These are phyloP conservation scores for Karstenula rhodostoma DNA, from an alignment of 2,329 filamentous ascomycete species.

Conservation along the genomic window DNA sequence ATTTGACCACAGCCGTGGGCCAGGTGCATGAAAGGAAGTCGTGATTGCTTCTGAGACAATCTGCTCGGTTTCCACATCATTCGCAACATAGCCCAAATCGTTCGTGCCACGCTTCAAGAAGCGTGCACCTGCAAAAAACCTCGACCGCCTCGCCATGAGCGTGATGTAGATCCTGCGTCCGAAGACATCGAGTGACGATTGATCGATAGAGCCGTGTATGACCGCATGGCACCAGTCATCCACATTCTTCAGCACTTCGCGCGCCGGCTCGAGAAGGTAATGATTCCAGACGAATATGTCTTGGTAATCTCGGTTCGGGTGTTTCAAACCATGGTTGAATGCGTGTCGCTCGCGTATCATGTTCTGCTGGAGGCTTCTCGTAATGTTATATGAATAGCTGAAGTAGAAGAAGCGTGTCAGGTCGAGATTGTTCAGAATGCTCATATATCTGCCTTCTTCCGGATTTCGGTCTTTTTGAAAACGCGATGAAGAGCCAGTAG, in stretches of 20 bases:
- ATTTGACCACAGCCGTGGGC: slow-evolving; percentile 83
- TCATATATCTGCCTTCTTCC: slow-evolving; percentile 88
- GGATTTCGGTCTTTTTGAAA: slow-evolving; percentile 83
- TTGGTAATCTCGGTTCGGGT: slow-evolving; percentile 74
- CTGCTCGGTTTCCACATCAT: slow-evolving; percentile 98
- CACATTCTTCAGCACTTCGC: slow-evolving; percentile 74
- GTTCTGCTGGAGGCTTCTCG: slow-evolving; percentile 89
- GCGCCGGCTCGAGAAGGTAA: slow-evolving; percentile 81
- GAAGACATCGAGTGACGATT: slow-evolving; percentile 78
- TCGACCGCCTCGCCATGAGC: slow-evolving; percentile 88
- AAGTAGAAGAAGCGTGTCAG: slow-evolving; percentile 94
- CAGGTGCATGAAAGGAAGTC: slow-evolving; percentile 94
- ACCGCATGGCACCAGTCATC: slow-evolving; percentile 97
- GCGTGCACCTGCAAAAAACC: slow-evolving; percentile 91
- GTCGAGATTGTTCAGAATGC: slow-evolving; percentile 90
- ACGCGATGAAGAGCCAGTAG: slow-evolving; percentile 70
- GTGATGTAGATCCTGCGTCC: slow-evolving; percentile 90
- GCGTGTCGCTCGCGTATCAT: slow-evolving; percentile 80
- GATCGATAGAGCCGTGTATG: slow-evolving; percentile 95
- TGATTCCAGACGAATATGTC: slow-evolving; percentile 99
- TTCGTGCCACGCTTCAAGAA: slow-evolving; percentile 96
- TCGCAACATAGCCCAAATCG: slow-evolving; percentile 93
- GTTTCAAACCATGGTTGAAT: slow-evolving; percentile 69
- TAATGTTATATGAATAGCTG: slow-evolving; percentile 97
- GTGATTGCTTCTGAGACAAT: slow-evolving; percentile 95